Evolutionary conservation across 768 basidiomycete genomes (phyloP), one percentile per base, ranked within the genome.

Genomic region (Mycena venus): DNA sequence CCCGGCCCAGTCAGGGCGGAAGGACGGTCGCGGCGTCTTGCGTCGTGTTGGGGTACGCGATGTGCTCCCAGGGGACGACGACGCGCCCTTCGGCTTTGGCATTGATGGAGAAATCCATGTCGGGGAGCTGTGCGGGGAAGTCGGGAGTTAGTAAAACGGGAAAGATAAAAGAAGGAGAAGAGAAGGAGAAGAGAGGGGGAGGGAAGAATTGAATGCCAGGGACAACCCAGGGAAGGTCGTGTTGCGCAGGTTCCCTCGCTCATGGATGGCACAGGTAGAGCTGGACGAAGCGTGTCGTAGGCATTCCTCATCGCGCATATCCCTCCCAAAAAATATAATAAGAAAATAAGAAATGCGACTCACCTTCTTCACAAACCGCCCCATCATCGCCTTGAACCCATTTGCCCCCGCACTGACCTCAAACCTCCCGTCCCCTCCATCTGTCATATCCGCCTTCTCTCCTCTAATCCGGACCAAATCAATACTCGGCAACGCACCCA

Each of bases 51-150:
- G 94, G 90, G 78, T 90, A 92, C 44, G 85, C 80, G n/a, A 87
- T 87, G 77, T 95, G 91, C 80, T 98, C 96, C 96, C 97, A 98
- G 49, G 96, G 95, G 6, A 98, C 93, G 17, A 99, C 87, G 10
- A 99, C 91, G 19, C 98, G 93, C 12, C 98, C 96, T 84, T 99
- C 98, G 0, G 97, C 94, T 84, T 94, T 95, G 27, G 95, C 92
- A 78, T 99, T 99, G 84, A 99, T 91, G 0, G 98, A 91, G 76
- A 99, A 92, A 78, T 98, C 94, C 93, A 99, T 93, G 85, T 99
- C 92, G 15, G 98, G 97, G 5, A 99, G 89, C 92, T 96, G 80
- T 2, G 55, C n/a, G n/a, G n/a, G n/a, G n/a, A n/a, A n/a, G n/a
- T n/a, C 1, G 25, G 6, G n/a, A 25, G 15, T 62, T 42, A 27